Base-by-base conservation (phyloP, 805 yeast genomes). In the Candida jianshihensis region DNA sequence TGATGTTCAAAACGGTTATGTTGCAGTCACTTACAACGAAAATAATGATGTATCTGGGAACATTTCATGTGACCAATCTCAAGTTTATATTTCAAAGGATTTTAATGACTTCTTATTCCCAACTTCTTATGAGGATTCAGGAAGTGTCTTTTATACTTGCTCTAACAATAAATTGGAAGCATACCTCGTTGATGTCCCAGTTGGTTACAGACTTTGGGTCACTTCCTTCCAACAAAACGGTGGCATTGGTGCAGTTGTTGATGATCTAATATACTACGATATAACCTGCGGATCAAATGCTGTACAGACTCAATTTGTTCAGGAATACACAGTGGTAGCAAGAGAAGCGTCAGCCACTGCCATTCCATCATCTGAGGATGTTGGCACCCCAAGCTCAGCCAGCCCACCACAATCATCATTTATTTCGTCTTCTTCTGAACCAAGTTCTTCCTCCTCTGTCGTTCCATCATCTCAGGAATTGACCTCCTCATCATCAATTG, bases 61-160 rank as follows among this genome's bases (percentile, higher is more conserved):
- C 12, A 41, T 53, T 22, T 43, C 41, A 28, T 53, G 59, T 41
- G 44, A 43, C 15, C 11, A 20, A n/a, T 28, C 44, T 9, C 43
- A 47, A 26, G 40, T 48, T 6, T 44, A 41, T 26, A 26, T 48
- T 5, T 40, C 65, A 4, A 49, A 50, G 25, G 42, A 49, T 13
- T 54, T 54, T 34, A 64, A 64, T 38, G 61, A 56, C 33, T 64
- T 61, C 57, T 42, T 48, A 27, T 54, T 59, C 16, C 64, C 67
- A 17, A 35, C 37, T 6, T 36, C 41, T 3, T 43, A 39, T 30
- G 8, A 26, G 12, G 18, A 39, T 5, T 28, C 46, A 16, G 34
- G 35, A 4, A 13, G 19, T 15, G 42, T 44, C 7, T 17, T 33
- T 6, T 49, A 48, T 14, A 34, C 53, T 4, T 61, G 66, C 40